These are phyloP conservation scores for Calocybe gambosa DNA, from an alignment of 1,284 basidiomycete species.

Conservation along the genomic window DNA sequence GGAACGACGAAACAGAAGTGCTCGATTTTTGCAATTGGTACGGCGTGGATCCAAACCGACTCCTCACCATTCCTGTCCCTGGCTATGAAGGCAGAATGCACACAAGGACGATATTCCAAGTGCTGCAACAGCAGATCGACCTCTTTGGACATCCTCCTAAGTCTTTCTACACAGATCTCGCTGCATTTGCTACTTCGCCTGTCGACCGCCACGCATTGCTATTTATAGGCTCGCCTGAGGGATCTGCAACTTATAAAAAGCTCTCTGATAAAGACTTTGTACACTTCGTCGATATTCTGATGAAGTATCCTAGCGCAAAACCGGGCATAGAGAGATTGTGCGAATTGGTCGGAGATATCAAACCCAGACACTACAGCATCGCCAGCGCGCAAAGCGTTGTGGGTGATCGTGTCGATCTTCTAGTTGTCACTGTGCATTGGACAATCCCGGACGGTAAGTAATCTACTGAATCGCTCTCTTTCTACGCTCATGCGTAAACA, in stretches of 20 bases:
- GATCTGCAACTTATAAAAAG: slow-evolving; percentile 91
- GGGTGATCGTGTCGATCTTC: slow-evolving; percentile 88
- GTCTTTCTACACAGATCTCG: slow-evolving; percentile 89
- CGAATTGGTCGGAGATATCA: slow-evolving; percentile 87
- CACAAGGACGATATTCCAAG: slow-evolving; percentile 92
- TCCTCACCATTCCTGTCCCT: slow-evolving; percentile 79
- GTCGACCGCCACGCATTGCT: slow-evolving; percentile 80
- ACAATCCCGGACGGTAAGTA: slow-evolving; percentile 71
- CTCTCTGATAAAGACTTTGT: slow-evolving; percentile 93
- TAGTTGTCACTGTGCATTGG: slow-evolving; percentile 98
- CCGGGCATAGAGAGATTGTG: slow-evolving; percentile 82
- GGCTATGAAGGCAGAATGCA: slow-evolving; percentile 60
- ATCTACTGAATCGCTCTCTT: neutral
- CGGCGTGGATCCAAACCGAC: slow-evolving; percentile 75
- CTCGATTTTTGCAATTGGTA: slow-evolving; percentile 90
- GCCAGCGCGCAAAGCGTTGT: slow-evolving; percentile 93
- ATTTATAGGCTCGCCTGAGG: slow-evolving; percentile 94
- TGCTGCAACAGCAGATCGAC: slow-evolving; percentile 94
- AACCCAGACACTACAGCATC: slow-evolving; percentile 98
- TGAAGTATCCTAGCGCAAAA: slow-evolving; percentile 74
- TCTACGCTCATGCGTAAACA: slow-evolving; percentile 6
- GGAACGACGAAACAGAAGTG: slow-evolving; percentile 92
- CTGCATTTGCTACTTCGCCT: slow-evolving; percentile 67
- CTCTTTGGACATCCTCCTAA: slow-evolving; percentile 95
- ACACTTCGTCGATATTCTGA: slow-evolving; percentile 86